A percentile compares a stretch with the other conserved stretches of the same genome.
Evolutionary conservation across 2,329 filamentous ascomycete genomes (phyloP).

Genomic region (Tricladium varicosporioides): DNA sequence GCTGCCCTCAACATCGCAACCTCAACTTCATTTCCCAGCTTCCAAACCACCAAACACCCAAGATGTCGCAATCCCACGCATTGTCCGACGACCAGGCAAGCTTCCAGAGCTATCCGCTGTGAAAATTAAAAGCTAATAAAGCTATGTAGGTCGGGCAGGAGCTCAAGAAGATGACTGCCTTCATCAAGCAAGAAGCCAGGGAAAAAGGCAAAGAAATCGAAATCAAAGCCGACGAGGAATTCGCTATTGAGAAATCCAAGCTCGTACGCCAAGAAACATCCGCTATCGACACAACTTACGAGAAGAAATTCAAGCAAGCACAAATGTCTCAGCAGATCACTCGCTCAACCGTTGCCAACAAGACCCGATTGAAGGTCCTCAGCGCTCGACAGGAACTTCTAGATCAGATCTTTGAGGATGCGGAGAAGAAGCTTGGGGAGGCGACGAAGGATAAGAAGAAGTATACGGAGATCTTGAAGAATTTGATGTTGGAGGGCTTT

Average conservation of each 20-base stretch:
- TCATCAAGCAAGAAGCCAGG: constrained; percentile 97
- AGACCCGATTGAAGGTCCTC: constrained; percentile 87
- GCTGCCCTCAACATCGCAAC: constrained; percentile 19
- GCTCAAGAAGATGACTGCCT: constrained; percentile 99
- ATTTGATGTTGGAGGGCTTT: constrained; percentile 82
- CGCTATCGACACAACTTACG: constrained; percentile 87
- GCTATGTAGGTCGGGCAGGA: constrained; percentile 80
- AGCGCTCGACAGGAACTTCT: constrained; percentile 85
- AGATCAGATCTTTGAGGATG: constrained; percentile 82
- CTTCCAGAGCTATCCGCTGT: constrained; percentile 6
- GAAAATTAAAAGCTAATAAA: constrained; percentile 7
- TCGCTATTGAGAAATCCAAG: constrained; percentile 98
- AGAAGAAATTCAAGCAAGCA: constrained; percentile 99
- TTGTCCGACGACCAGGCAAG: constrained; percentile 95
- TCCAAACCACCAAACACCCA: constrained; percentile 41
- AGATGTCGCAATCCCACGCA: constrained; percentile 89
- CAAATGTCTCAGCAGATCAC: constrained; percentile 99
- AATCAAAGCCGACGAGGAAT: constrained; percentile 98
- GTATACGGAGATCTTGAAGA: constrained; percentile 76
- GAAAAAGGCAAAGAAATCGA: constrained; percentile 98
- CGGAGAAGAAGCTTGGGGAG: constrained; percentile 67
- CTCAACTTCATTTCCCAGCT: constrained; percentile 8
- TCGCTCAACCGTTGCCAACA: constrained; percentile 92
- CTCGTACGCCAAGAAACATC: constrained; percentile 94
- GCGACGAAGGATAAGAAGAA: constrained; percentile 67